phyloP scores from a whole-genome alignment of 441 rosid species.

The Croton laevigatus region DNA sequence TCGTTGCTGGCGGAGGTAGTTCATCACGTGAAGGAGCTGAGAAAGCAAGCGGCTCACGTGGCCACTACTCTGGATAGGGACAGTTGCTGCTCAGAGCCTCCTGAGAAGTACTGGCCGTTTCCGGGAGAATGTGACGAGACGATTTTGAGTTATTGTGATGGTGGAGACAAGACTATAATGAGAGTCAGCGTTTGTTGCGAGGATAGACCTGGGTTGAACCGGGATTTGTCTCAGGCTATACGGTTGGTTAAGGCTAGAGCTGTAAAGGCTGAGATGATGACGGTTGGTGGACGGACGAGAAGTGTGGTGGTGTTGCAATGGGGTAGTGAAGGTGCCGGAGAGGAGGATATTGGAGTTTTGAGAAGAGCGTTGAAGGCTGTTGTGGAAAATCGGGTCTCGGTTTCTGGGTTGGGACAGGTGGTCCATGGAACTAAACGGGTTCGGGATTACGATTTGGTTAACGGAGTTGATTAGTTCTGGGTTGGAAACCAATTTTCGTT shows the following conservation, averaged over 20 bases:
- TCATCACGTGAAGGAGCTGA: slow-evolving; percentile 59
- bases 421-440: slow-evolving; percentile 29
- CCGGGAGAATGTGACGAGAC: slow-evolving; percentile 50
- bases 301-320: slow-evolving; percentile 37
- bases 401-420: slow-evolving; percentile 3
- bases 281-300: slow-evolving; percentile 49
- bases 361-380: slow-evolving; percentile 1
- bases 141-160: slow-evolving; percentile 26
- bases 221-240: slow-evolving; percentile 39
- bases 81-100: slow-evolving; percentile 15
- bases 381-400: slow-evolving; percentile 2
- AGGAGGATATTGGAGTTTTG: slow-evolving; percentile 1
- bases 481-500: neutral
- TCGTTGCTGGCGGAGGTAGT: slow-evolving; percentile 86
- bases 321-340: neutral
- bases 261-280: slow-evolving; percentile 50
- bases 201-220: slow-evolving; percentile 48
- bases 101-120: slow-evolving; percentile 25
- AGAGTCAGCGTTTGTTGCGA: slow-evolving; percentile 49
- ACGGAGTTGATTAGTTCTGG: neutral
- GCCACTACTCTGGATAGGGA: slow-evolving; percentile 11
- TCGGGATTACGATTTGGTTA: slow-evolving; percentile 24
- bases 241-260: slow-evolving; percentile 34
- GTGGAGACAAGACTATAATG: slow-evolving; percentile 18
- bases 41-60: slow-evolving; percentile 40